Conservation (phyloP, 2,329 filamentous ascomycete species). For the Sporothrix mexicana region DNA sequence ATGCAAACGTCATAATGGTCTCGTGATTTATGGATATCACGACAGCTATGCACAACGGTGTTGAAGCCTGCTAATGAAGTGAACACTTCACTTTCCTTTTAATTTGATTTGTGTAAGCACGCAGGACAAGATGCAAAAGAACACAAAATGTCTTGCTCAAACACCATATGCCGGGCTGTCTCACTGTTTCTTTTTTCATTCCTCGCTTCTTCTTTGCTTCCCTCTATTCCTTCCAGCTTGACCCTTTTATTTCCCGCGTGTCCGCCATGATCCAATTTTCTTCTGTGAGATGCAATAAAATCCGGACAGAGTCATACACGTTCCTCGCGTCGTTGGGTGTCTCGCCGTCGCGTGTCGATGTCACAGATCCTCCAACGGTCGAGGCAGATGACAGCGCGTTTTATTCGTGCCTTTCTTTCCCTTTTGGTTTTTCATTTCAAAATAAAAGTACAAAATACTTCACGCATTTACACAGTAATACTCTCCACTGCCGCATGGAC, state of each 20-base stretch:
- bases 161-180: slow-evolving; percentile 18
- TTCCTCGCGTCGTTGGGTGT: slow-evolving; percentile 1
- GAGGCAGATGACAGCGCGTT: background rate
- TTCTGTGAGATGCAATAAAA: background rate
- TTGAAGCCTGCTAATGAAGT: background rate
- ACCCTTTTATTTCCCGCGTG: background rate
- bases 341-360: slow-evolving; percentile 13
- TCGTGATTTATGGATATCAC: background rate
- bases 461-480: too few relatives aligned
- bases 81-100: background rate
- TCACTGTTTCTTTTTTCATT: background rate
- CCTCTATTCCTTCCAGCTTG: background rate
- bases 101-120: too few relatives aligned
- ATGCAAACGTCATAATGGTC: background rate
- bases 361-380: slow-evolving; percentile 11
- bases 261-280: background rate
- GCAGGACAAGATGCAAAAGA: background rate
- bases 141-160: slow-evolving; percentile 15
- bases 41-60: slow-evolving; percentile 3
- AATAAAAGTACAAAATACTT: background rate
- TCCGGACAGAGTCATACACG: slow-evolving; percentile 6
- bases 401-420: background rate
- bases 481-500: background rate
- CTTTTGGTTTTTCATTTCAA: background rate
- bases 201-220: background rate